Base-by-base conservation (phyloP, 352 stramenopile genomes). In the Pythium aquatile region DNA sequence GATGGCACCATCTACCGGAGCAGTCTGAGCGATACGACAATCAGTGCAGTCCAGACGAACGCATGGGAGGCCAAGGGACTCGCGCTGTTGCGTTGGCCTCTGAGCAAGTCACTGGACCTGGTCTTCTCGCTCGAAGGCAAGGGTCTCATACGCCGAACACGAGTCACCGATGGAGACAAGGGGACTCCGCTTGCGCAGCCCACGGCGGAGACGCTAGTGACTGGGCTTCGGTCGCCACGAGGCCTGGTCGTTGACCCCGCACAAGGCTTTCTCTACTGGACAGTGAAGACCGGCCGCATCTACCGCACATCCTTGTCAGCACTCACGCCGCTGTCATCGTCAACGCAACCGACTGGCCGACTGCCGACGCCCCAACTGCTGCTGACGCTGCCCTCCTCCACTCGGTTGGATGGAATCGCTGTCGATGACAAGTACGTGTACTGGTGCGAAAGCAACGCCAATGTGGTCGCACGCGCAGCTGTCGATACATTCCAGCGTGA, bases 401-500 rank as follows among this genome's bases (percentile, higher is more conserved):
- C 79, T 11, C 76, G 83, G 11, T 72, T 90, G 0, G 78, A 90
- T 35, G 83, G 81, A 2, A 74, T 93, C 32, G 78, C 79, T 8
- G 75, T 93, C 3, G 80, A 90, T 46, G 10, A 61, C 61, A 2
- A 29, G 24, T 62, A 53, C 32, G 54, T 69, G 9, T 93, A 91
- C 61, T 93, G 83, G 83, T 81, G 73, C 49, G 83, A 93, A 46
- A 83, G 56, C 28, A 93, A 90, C 66, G 68, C 71, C 9, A 90
- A 93, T 53, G 66, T 78, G 3, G 54, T 93, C 16, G 80, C 75
- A n/a, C 72, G 72, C 20, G 83, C 83, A 5, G 57, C 72, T 1
- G 65, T 80, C 7, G 65, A 70, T 26, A 67, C 76, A 16, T 87
- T 87, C 54, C 52, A 74, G 55, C 80, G 75, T 3, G 56, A 87